Evolutionary conservation across 768 basidiomycete species (phyloP).

Genomic region (Pluteus cervinus): DNA sequence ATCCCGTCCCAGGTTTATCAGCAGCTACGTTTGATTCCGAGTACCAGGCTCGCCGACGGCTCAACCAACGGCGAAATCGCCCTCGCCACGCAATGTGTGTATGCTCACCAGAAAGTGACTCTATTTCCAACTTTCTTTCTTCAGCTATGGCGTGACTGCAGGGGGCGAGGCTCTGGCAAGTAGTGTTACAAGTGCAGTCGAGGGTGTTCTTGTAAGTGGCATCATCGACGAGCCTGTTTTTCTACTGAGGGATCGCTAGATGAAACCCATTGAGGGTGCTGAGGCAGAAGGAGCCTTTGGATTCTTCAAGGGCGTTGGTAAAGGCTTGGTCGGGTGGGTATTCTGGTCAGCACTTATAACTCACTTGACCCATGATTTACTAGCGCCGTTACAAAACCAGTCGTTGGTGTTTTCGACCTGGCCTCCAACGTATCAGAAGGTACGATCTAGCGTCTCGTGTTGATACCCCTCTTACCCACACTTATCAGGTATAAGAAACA

Average conservation of each 20-base stretch:
- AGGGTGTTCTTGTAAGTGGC: constrained; percentile 75
- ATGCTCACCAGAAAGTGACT: constrained; percentile 1
- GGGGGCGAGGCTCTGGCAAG: constrained; percentile 93
- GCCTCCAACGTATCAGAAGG: constrained; percentile 94
- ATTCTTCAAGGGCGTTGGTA: constrained; percentile 97
- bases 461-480: neutral
- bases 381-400: constrained; percentile 93
- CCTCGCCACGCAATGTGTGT: constrained; percentile 92
- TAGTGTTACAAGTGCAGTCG: constrained; percentile 92
- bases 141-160: constrained; percentile 90
- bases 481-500: constrained; percentile 83
- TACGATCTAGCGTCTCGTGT: constrained; percentile 16
- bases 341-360: neutral
- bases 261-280: constrained; percentile 96
- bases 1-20: constrained; percentile 61
- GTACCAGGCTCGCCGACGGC: constrained; percentile 83
- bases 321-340: constrained; percentile 86
- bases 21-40: constrained; percentile 96
- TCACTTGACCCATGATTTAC: constrained; percentile 1
- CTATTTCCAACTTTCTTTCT: constrained; percentile 1
- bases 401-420: constrained; percentile 93
- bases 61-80: constrained; percentile 88
- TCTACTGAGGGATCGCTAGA: constrained; percentile 36
- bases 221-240: neutral
- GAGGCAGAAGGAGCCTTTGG: constrained; percentile 91